Conservation (phyloP, 371 early-diverging fungal species). For the Haplosporangium sp. region DNA sequence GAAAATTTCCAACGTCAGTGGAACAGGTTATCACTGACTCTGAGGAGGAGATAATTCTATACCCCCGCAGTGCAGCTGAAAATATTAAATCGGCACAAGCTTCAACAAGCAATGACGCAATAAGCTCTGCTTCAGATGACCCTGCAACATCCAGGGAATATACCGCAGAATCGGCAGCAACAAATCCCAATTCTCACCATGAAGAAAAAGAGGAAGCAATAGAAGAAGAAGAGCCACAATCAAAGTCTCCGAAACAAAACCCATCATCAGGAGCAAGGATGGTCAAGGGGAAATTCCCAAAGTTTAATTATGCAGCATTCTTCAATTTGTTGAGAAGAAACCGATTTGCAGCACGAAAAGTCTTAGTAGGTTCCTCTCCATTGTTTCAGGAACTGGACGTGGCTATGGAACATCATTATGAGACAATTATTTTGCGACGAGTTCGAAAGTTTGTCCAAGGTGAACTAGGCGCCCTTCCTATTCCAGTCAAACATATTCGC, state of each 20-base stretch:
- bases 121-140: background rate
- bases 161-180: background rate
- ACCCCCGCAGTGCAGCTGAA: background rate
- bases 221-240: background rate
- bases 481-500: conserved; percentile 33
- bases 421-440: conserved; percentile 50
- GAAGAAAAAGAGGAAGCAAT: background rate
- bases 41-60: conserved; percentile 21
- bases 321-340: conserved; percentile 44
- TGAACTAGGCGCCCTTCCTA: conserved; percentile 31
- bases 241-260: conserved; percentile 1
- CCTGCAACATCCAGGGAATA: background rate
- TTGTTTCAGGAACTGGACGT: conserved; percentile 53
- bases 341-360: conserved; percentile 34
- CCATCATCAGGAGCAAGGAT: conserved; percentile 19
- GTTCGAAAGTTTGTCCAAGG: conserved; percentile 48
- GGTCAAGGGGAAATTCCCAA: conserved; percentile 34
- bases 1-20: background rate
- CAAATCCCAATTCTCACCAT: background rate
- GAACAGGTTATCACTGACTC: conserved; percentile 18
- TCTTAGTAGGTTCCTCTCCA: conserved; percentile 57
- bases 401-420: conserved; percentile 47
- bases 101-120: no score
- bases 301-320: conserved; percentile 46
- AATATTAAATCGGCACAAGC: background rate